Base-by-base conservation (phyloP, 1,284 basidiomycete species). In the Xerocomus subilludens region DNA sequence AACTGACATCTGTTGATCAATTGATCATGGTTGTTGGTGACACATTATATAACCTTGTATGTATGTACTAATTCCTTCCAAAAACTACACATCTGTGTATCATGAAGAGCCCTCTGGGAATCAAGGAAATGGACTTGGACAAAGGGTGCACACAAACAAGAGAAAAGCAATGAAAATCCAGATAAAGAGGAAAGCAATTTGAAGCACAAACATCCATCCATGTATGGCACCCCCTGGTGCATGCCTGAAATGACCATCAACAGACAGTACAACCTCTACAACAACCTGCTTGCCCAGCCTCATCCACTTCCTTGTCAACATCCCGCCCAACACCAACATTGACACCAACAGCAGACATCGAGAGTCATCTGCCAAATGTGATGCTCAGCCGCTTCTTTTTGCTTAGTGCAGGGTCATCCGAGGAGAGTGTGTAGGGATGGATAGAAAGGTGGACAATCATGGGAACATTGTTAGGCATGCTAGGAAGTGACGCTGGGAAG, bases 401-500 rank as follows among this genome's bases (percentile, higher is more conserved):
- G 70, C 69, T 82, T 66, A 87, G 82, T 6, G 84, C 72, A 14
- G 88, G 88, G 47, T 89, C 89, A 36, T 90, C 90, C 20, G 87
- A 83, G 4, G 88, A 85, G 8, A 88, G 88, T 8, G 88, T 88
- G 72, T 90, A 90, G 0, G 93, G 90, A 60, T 95, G 89, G 71
- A 96, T 90, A 30, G 93, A 94, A 47, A 96, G 88, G 80, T 96
- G 95, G 35, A 96, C 91, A 64, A 96, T 94, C 1, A 93, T 96
- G 74, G 78, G 74, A 10, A 79, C 45, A 21, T 68, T 5, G 42
- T 71, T 59, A 66, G 76, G n/a, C 67, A 77, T 42, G 42, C 42
- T 75, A 20, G 81, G 73, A 14, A 83, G 56, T 4, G 69, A 76
- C 6, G 82, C 84, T 8, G 90, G 87, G 75, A 91, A 88, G 62